Conservation (phyloP, 164 flowering plant genomes). For the Vitis rupestris region DNA sequence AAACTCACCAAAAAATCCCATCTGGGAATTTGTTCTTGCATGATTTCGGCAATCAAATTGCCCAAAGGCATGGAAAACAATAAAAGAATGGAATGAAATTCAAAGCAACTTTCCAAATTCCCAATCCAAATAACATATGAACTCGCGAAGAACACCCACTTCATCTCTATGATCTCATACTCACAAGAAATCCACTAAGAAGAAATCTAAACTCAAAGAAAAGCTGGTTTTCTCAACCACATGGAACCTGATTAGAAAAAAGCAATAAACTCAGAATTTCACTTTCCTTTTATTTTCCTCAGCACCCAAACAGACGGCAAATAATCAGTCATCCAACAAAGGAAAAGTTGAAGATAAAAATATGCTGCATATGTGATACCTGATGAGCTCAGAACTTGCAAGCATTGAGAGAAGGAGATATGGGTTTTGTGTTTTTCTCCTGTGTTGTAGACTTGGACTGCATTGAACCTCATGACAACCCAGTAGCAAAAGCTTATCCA, state of each 20-base stretch:
- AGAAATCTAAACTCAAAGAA: neutral
- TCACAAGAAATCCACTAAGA: neutral
- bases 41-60: neutral
- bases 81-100: neutral
- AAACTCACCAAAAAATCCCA: neutral
- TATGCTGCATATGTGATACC: neutral
- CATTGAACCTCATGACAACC: too few species aligned
- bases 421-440: neutral
- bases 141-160: neutral
- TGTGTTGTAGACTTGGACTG: too few species aligned
- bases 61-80: neutral
- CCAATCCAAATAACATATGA: neutral
- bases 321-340: too few species aligned
- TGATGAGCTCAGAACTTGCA: neutral
- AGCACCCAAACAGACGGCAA: too few species aligned
- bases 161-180: too few species aligned
- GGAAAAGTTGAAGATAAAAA: neutral
- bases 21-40: neutral
- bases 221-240: neutral
- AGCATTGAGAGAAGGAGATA: neutral
- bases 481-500: too few species aligned
- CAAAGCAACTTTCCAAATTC: neutral
- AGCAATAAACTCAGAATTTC: too few species aligned
- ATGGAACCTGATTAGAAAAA: too few species aligned
- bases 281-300: too few species aligned